Base-by-base conservation (phyloP, 129 eudicot species). In the Chrysanthemum makinoi region DNA sequence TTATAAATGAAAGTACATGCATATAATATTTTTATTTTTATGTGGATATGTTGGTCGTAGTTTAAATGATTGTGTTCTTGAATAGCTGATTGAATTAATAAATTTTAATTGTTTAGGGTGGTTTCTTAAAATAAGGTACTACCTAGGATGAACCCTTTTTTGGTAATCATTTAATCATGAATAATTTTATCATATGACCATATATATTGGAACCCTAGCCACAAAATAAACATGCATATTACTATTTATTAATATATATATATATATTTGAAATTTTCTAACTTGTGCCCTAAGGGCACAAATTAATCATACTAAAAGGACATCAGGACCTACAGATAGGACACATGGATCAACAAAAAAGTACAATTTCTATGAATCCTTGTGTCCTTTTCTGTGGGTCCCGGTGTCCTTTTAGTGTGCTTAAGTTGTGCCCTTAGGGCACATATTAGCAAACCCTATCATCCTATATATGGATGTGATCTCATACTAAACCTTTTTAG, bases 121-220 rank as follows among this genome's bases (percentile, higher is more conserved):
- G 57, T 14, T 67, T 68, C 46, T 58, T 68, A 70, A 28, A 68
- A 59, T 46, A 76, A 76, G 74, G 62, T 68, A 58, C 80, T 59
- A 76, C 80, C 80, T 76, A 33, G 80, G 80, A 68, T 76, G 69
- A 68, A 60, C 17, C 63, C 69, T 50, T 68, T 68, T 68, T 76
- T 51, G 50, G 80, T 51, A 76, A 76, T 60, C 55, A 76, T 73
- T 62, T 62, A 73, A 62, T 73, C 77, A 50, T 50, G 30, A 60
- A 59, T 17, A 68, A 46, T 58, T 76, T 62, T 30, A 12, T 24
- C 4, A 13, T 11, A 3, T 62, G 14, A 46, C 54, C 14, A 49
- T 58, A 52, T 17, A 7, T 59, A 75, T 68, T 52, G 75, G 20
- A 57, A 57, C 30, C 74, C 67, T 50, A 59, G 43, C 80, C 80